Conservation (phyloP, 1,284 basidiomycete species). For the Sporisorium reilianum region DNA sequence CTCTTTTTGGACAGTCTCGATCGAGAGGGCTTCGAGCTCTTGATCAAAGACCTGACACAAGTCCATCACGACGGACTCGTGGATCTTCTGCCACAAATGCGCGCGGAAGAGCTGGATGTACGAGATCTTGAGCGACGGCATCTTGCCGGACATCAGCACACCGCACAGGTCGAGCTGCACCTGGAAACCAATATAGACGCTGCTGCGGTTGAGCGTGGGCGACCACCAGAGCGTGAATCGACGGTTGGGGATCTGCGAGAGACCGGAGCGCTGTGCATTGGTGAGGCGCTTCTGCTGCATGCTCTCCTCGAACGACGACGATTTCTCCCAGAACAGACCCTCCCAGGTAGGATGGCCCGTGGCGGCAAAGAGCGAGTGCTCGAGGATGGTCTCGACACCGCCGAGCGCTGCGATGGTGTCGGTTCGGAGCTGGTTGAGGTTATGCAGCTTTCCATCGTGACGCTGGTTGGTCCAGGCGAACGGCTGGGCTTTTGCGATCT, state of each 20-base stretch:
- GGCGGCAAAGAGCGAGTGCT: slow-evolving; percentile 97
- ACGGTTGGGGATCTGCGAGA: slow-evolving; percentile 99
- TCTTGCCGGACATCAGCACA: slow-evolving; percentile 89
- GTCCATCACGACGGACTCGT: slow-evolving; percentile 92
- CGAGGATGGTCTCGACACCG: slow-evolving; percentile 95
- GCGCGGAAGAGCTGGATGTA: slow-evolving; percentile 99
- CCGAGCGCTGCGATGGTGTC: slow-evolving; percentile 99
- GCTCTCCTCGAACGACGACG: slow-evolving; percentile 90
- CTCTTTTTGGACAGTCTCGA: slow-evolving; percentile 99
- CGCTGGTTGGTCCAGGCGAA: slow-evolving; percentile 99
- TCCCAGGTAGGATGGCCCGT: slow-evolving; percentile 79
- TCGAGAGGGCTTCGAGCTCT: slow-evolving; percentile 96
- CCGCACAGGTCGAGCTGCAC: slow-evolving; percentile 97
- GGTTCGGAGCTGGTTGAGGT: slow-evolving; percentile 97
- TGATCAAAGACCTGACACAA: slow-evolving; percentile 96
- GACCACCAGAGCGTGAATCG: slow-evolving; percentile 99
- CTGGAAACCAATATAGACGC: slow-evolving; percentile 99
- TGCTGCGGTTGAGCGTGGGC: slow-evolving; percentile 93
- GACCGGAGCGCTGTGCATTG: slow-evolving; percentile 93
- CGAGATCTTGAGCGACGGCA: slow-evolving; percentile 82
- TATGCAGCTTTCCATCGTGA: slow-evolving; percentile 98
- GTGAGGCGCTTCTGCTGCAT: slow-evolving; percentile 85
- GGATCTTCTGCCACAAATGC: slow-evolving; percentile 91
- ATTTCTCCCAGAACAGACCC: slow-evolving; percentile 74
- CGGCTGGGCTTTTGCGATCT: slow-evolving; percentile 84